phyloP scores from a whole-genome alignment of 164 flowering plant species.

The Chimonanthus salicifolius region DNA sequence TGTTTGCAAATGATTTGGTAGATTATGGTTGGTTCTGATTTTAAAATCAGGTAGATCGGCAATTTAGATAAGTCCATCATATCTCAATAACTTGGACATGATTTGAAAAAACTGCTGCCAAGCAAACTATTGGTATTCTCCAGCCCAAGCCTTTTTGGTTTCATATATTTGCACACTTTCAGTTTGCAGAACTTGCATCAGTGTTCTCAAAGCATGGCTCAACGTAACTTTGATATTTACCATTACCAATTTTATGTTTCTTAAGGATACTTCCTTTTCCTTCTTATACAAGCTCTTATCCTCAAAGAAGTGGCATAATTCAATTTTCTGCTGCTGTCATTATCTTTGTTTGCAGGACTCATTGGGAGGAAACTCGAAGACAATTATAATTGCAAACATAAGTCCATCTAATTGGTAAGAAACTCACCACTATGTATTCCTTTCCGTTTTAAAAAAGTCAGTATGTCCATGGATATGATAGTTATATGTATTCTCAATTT shows the following conservation, averaged over 20 bases:
- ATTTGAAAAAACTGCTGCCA: too few species aligned
- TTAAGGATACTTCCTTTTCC: neutral
- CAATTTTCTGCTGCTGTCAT: neutral
- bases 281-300: neutral
- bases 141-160: too few species aligned
- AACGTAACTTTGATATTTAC: neutral
- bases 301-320: neutral
- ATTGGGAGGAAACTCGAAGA: conserved; percentile 94
- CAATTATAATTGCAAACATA: conserved; percentile 86
- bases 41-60: too few species aligned
- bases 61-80: too few species aligned
- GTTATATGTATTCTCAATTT: neutral
- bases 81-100: too few species aligned
- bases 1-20: too few species aligned
- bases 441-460: neutral
- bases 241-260: neutral
- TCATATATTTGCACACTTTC: too few species aligned
- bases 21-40: too few species aligned
- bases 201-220: too few species aligned
- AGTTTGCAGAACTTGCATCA: too few species aligned
- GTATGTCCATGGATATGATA: neutral
- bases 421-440: neutral
- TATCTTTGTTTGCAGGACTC: conserved; percentile 63
- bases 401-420: conserved; percentile 89
- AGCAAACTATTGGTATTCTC: too few species aligned